A percentile compares a stretch with the other conserved stretches of the same genome.
Evolutionary conservation across 768 basidiomycete species (phyloP).

Genomic region (Russula sp.): DNA sequence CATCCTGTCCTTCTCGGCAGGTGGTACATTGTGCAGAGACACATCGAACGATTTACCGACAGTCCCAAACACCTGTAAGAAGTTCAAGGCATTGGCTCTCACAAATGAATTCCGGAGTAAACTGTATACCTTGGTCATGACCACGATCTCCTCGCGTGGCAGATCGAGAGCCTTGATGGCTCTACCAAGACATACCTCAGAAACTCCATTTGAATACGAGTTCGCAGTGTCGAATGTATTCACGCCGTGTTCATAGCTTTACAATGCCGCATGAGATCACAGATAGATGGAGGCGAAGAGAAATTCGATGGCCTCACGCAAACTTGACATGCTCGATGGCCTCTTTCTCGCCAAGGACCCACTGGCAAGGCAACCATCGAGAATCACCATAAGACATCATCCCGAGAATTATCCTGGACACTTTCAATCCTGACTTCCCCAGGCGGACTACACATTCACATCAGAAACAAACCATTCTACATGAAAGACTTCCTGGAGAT

Average conservation of each 20-base stretch:
- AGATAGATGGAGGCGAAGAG: constrained; percentile 11
- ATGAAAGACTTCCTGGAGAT: background rate
- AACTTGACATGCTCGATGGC: constrained; percentile 30
- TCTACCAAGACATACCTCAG: constrained; percentile 42
- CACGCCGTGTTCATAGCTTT: constrained; percentile 57
- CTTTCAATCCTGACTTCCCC: constrained; percentile 56
- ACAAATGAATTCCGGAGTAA: background rate
- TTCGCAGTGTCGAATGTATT: constrained; percentile 61
- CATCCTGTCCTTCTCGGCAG: constrained; percentile 29
- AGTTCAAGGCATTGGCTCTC: background rate
- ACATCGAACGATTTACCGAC: constrained; percentile 2
- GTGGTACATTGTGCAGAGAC: background rate
- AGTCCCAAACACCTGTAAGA: constrained; percentile 1
- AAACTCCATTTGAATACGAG: constrained; percentile 36
- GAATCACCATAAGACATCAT: constrained; percentile 54
- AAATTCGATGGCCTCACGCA: constrained; percentile 33
- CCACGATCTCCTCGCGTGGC: constrained; percentile 43
- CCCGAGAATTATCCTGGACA: constrained; percentile 64
- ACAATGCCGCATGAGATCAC: constrained; percentile 16
- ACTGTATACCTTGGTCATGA: constrained; percentile 42
- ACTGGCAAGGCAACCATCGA: constrained; percentile 35
- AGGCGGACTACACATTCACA: constrained; percentile 30
- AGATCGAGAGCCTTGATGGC: constrained; percentile 40
- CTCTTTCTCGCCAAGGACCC: constrained; percentile 37
- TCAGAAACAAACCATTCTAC: background rate